Base-by-base conservation (phyloP, 768 basidiomycete species). In the Rhodotorula paludigena region DNA sequence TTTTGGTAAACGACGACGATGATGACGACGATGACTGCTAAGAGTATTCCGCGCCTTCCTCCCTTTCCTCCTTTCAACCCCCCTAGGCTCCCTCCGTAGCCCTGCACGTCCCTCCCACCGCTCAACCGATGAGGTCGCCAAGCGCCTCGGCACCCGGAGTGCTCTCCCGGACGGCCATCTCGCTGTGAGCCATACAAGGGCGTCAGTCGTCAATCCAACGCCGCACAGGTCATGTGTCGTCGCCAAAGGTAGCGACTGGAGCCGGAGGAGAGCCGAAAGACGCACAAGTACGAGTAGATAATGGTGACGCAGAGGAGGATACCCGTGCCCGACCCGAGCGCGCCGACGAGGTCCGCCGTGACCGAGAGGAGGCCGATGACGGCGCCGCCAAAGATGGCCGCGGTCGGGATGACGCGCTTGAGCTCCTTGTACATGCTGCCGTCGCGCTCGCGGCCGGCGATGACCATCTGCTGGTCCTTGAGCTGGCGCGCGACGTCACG, bases 351-450 rank as follows among this genome's bases (percentile, higher is more conserved):
- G 77, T 99, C 94, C 6, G 96, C 93, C 18, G 86, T 83, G 60
- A 99, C 93, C 15, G 88, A 89, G 38, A 97, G 81, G 20, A 96
- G 81, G 36, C 93, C 94, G 20, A 97, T 87, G 66, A 92, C 90
- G n/a, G 93, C 96, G 44, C 94, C 94, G 51, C 96, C 94, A 70
- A 97, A 90, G 1, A 93, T 91, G 32, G 94, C 96, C 20, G 96
- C 94, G 30, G 93, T 97, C 3, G 96, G 96, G 71, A 99, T 96
- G 69, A 98, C 89, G 51, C 92, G 85, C 83, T 97, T 99, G 68
- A 99, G 85, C 78, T 98, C 96, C 82, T 97, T 99, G 84, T 98
- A 99, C 90, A 98, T 94, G 39, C 89, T 91, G 23, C 89, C 92
- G 78, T 99, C 96, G 74, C 92, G 88, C 47, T 48, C 47, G 79